Evolutionary conservation across 371 early-diverging fungal species (phyloP), one percentile per base, ranked within the genome.

Genomic region (Mucor circinelloides): DNA sequence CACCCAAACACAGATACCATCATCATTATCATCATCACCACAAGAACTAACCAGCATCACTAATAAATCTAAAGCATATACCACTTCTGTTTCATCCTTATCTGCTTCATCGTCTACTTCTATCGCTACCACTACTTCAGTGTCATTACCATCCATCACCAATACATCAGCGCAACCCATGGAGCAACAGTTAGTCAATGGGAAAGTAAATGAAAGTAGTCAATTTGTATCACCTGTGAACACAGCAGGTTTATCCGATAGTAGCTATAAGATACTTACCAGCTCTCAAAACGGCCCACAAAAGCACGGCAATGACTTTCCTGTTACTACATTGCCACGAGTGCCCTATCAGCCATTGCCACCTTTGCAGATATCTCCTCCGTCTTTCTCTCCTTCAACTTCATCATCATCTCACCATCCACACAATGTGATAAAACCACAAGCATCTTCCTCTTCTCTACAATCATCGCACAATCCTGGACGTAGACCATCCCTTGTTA

Each of bases 401-500:
- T 38, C 40, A 21, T 12, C 23, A n/a, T 21, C 21, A 31, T 34
- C 19, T 23, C 58, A 31, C 13, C 34, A 28, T 34, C 30, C 15
- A 21, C 52, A 52, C 13, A 27, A 25, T 6, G 5, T 27, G 6
- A 15, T 27, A 25, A 52, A 52, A 25, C 50, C 21, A 23, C 34
- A 31, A 17, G 19, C 32, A 50, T 50, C 27, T 5, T 5, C 3
- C 19, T 42, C 50, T 52, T 56, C 56, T 8, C 19, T 42, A 15
- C n/a, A 42, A 6, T 13, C 52, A 40, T 44, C 42, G n/a, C 10
- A 13, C n/a, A 3, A 56, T 27, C 31, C 30, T 34, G 36, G 42
- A 7, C 69, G 58, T 52, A 15, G 61, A 28, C 61, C 82, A 0
- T 73, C 78, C 1, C 76, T 74, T 4, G 74, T 77, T 7, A 60